Evolutionary conservation across 2,329 filamentous ascomycete genomes (phyloP).

Genomic region (Hypocreales sp.): DNA sequence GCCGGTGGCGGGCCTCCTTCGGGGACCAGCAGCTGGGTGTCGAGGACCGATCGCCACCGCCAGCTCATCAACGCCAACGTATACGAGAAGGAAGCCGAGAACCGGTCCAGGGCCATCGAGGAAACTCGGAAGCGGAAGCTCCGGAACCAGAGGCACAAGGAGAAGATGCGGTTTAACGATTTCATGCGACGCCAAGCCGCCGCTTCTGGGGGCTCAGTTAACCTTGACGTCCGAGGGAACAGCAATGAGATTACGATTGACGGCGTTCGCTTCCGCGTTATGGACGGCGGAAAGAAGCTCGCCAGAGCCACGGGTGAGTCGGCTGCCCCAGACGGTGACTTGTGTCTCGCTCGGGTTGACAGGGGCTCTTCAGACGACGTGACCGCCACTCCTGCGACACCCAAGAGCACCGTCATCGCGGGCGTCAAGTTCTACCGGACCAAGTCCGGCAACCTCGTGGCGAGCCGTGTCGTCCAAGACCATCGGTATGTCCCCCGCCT

Average conservation of each 20-base stretch:
- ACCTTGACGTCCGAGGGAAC: slow-evolving; percentile 12
- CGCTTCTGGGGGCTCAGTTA: slow-evolving; percentile 7
- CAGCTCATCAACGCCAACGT: slow-evolving; percentile 72
- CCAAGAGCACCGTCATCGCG: slow-evolving; percentile 56
- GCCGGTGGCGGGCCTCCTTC: slow-evolving; percentile 17
- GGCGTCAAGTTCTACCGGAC: slow-evolving; percentile 74
- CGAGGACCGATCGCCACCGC: slow-evolving; percentile 59
- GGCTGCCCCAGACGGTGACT: not conserved
- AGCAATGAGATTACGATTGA: slow-evolving; percentile 51
- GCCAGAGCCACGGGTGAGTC: slow-evolving; percentile 51
- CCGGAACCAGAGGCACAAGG: slow-evolving; percentile 34
- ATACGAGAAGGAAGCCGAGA: slow-evolving; percentile 58
- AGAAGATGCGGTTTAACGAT: slow-evolving; percentile 39
- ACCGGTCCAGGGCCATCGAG: slow-evolving; percentile 55
- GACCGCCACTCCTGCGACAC: slow-evolving; percentile 50
- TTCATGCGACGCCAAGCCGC: slow-evolving; percentile 15
- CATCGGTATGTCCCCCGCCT: slow-evolving; percentile 47
- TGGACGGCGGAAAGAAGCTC: slow-evolving; percentile 70
- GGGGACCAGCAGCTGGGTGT: slow-evolving; percentile 38
- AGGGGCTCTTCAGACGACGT: slow-evolving; percentile 30
- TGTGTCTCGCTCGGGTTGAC: not conserved
- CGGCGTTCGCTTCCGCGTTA: slow-evolving; percentile 58
- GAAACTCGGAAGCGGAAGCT: slow-evolving; percentile 46
- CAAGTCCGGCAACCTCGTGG: slow-evolving; percentile 76
- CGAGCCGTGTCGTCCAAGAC: slow-evolving; percentile 57